phyloP scores from a whole-genome alignment of 2,329 filamentous ascomycete genomes.

The Cladosporium sp. region DNA sequence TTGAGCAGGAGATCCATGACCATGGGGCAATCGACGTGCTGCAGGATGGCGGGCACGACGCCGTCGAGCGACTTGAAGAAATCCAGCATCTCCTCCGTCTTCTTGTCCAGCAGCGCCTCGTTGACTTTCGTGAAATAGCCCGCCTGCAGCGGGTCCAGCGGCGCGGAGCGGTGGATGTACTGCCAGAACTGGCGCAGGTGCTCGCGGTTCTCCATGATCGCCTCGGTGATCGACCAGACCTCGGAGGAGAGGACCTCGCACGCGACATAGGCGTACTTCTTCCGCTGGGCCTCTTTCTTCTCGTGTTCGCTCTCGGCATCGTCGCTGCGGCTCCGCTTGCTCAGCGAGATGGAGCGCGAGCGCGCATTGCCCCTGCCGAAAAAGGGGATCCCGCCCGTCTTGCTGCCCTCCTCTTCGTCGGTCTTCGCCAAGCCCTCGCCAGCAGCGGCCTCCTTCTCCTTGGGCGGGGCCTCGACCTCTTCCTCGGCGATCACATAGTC shows the following conservation, averaged over 20 bases:
- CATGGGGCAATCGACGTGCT: slow-evolving; percentile 95
- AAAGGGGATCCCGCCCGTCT: slow-evolving; percentile 39
- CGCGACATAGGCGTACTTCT: slow-evolving; percentile 89
- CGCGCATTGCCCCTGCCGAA: slow-evolving; percentile 42
- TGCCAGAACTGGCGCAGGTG: slow-evolving; percentile 84
- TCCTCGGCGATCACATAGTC: slow-evolving; percentile 86
- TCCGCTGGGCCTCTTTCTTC: slow-evolving; percentile 82
- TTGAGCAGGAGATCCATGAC: slow-evolving; percentile 97
- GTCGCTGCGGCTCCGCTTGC: slow-evolving; percentile 31
- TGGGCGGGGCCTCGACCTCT: slow-evolving; percentile 45
- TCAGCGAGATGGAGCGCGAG: slow-evolving; percentile 41
- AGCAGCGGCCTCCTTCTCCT: slow-evolving; percentile 30
- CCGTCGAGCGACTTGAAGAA: slow-evolving; percentile 81
- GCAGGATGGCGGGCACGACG: slow-evolving; percentile 78
- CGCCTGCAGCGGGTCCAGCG: slow-evolving; percentile 87
- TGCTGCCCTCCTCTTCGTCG: slow-evolving; percentile 47
- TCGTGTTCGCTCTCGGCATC: slow-evolving; percentile 52
- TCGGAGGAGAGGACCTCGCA: slow-evolving; percentile 93
- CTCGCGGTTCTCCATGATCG: slow-evolving; percentile 77
- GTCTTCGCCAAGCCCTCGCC: slow-evolving; percentile 43
- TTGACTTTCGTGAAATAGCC: slow-evolving; percentile 99
- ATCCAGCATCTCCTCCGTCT: slow-evolving; percentile 94
- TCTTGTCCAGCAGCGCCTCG: slow-evolving; percentile 94
- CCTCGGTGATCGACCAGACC: slow-evolving; percentile 94
- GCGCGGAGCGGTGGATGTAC: slow-evolving; percentile 78